Evolutionary conservation across 495 filamentous ascomycete genomes (phyloP).

Genomic region (Lasiosphaeriaceae sp.): DNA sequence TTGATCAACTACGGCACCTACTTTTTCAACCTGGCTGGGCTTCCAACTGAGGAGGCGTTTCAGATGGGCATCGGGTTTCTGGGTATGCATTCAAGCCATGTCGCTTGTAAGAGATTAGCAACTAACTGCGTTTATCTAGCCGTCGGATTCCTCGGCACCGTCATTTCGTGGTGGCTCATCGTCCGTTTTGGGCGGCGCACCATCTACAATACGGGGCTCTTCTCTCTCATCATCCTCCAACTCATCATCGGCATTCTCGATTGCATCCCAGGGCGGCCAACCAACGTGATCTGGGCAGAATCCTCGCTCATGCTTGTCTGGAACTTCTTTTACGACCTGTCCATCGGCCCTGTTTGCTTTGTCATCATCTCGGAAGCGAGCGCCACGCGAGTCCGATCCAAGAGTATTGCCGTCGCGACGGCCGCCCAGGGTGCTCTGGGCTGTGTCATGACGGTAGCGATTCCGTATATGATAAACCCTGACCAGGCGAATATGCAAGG

Average conservation of each 20-base stretch:
- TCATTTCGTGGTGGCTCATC: slow-evolving; percentile 52
- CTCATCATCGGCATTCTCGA: slow-evolving; percentile 59
- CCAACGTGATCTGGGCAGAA: slow-evolving; percentile 48
- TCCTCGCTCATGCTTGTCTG: slow-evolving; percentile 53
- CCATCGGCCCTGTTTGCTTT: slow-evolving; percentile 59
- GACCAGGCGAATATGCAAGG: slow-evolving; percentile 59
- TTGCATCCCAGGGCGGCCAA: slow-evolving; percentile 43
- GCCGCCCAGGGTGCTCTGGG: slow-evolving; percentile 56
- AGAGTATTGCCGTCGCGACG: slow-evolving; percentile 60
- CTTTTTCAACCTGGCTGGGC: slow-evolving; percentile 61
- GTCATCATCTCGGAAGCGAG: slow-evolving; percentile 59
- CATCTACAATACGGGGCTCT: slow-evolving; percentile 51
- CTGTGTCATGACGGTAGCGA: slow-evolving; percentile 58
- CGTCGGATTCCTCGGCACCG: slow-evolving; percentile 45
- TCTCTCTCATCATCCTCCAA: slow-evolving; percentile 43
- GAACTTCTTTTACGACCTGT: slow-evolving; percentile 54
- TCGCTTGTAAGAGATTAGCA: not conserved
- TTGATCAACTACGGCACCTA: slow-evolving; percentile 59
- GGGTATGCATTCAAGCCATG: slow-evolving; percentile 23
- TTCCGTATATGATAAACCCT: slow-evolving; percentile 66
- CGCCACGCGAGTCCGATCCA: slow-evolving; percentile 54
- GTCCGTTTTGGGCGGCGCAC: slow-evolving; percentile 50
- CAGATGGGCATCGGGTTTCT: slow-evolving; percentile 48
- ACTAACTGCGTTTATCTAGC: slow-evolving; percentile 19
- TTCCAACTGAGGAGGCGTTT: slow-evolving; percentile 45